phyloP scores from a whole-genome alignment of 2,329 filamentous ascomycete genomes.

The Chalara sp. region DNA sequence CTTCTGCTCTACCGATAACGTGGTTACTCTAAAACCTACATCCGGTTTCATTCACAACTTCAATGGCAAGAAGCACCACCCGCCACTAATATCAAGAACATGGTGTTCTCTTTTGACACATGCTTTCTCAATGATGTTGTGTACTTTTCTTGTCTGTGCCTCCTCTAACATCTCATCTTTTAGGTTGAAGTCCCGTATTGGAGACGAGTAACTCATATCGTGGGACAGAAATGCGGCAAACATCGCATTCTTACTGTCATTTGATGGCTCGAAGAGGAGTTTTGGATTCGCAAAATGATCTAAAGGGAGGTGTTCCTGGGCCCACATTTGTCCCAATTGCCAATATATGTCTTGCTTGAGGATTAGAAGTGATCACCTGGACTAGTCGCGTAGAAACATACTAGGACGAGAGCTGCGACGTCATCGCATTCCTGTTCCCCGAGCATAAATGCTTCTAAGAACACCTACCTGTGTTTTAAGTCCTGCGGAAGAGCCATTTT shows the following conservation, averaged over 20 bases:
- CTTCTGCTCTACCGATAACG: conserved; percentile 61
- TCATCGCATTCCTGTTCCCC: conserved; percentile 59
- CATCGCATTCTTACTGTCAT: conserved; percentile 42
- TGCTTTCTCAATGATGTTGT: conserved; percentile 55
- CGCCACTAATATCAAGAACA: too few species aligned
- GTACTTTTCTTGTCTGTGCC: conserved; percentile 59
- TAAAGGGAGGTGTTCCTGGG: background rate
- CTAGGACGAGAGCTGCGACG: conserved; percentile 34
- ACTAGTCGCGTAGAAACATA: background rate
- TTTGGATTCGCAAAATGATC: conserved; percentile 17
- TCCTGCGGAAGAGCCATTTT: too few species aligned
- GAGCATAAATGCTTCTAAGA: conserved; percentile 53
- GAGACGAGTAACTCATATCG: conserved; percentile 68
- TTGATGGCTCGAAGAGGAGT: conserved; percentile 67
- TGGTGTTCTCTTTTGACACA: conserved; percentile 56
- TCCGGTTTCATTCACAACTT: conserved; percentile 56
- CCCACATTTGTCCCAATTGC: background rate
- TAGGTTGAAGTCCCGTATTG: conserved; percentile 42
- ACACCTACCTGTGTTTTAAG: conserved; percentile 2
- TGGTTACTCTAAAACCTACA: conserved; percentile 65
- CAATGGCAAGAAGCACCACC: too few species aligned
- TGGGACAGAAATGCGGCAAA: conserved; percentile 62
- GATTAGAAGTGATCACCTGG: background rate
- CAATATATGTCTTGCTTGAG: background rate
- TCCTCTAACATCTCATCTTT: conserved; percentile 47